Base-by-base conservation (phyloP, 441 rosid genomes). In the Arabidopsis lyrata region DNA sequence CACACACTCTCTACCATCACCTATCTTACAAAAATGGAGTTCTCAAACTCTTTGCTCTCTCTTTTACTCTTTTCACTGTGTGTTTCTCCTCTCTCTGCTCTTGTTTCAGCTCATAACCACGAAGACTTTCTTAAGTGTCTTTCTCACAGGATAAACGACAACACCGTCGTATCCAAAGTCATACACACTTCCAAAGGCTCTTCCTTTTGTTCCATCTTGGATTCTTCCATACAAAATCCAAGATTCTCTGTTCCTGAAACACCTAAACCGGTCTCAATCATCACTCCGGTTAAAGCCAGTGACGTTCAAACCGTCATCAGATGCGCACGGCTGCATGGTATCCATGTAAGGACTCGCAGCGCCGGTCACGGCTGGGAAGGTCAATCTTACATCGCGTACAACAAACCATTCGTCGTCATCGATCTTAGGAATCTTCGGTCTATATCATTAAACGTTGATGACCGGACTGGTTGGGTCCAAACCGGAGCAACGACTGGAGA, bases 321-420 rank as follows among this genome's bases (percentile, higher is more conserved):
- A 45, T 88, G 94, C 59, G 74, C 83, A 66, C 80, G 50, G 69
- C 71, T 50, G 8, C 49, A 68, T 36, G 75, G 67, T 15, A 52
- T 90, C 15, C 90, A 81, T 48, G 58, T 86, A 52, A 75, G 91
- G 62, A 78, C 80, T 5, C 68, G 88, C 32, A 86, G 97, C 27
- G 90, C 88, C 0, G 89, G 92, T 36, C 92, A 88, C 64, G 92
- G 81, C 76, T 90, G 82, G 27, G 96, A 90, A 64, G 93, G 89
- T 34, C 76, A 83, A 8, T 87, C 93, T 3, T 85, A 78, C 59
- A 52, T 69, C 16, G 79, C 81, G n/a, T 34, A 35, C n/a, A 35
- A 6, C 16, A 58, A 60, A 60, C 85, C 88, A 0, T 88, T 82
- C 20, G 75, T 86, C 42, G 73, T 90, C 71, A 52, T 87, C 10